A percentile compares a stretch with the other conserved stretches of the same genome.
Conservation (phyloP, 306 rosid genomes). For the Medicago lupulina region DNA sequence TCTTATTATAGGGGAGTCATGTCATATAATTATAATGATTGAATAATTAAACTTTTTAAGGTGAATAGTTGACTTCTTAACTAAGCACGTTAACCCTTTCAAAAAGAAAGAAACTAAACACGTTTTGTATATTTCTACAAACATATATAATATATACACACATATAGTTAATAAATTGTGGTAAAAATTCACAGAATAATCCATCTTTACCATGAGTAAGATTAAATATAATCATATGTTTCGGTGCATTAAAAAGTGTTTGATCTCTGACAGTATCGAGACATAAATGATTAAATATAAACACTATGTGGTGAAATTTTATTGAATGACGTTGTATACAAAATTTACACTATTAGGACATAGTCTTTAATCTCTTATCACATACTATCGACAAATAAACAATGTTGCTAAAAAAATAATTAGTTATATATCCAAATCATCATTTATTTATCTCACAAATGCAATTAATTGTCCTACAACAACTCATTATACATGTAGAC, state of each 20-base stretch:
- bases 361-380: too few species aligned
- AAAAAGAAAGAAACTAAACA: background rate
- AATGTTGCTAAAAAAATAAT: background rate
- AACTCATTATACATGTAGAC: background rate
- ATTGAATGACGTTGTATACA: too few species aligned
- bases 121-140: background rate
- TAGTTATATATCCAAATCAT: constrained; percentile 9
- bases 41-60: constrained; percentile 22
- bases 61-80: constrained; percentile 24
- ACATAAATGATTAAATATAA: too few species aligned
- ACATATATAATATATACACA: too few species aligned
- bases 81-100: constrained; percentile 9
- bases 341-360: too few species aligned
- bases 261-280: too few species aligned
- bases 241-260: too few species aligned
- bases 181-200: background rate
- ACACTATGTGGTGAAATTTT: too few species aligned
- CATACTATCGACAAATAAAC: background rate
- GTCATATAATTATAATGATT: constrained; percentile 39
- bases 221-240: too few species aligned
- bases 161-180: background rate
- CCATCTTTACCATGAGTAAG: too few species aligned
- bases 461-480: background rate
- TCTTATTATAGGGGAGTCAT: constrained; percentile 21
- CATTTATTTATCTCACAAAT: background rate